Base-by-base conservation (phyloP, 2,329 filamentous ascomycete species). In the Trichoderma sp. region DNA sequence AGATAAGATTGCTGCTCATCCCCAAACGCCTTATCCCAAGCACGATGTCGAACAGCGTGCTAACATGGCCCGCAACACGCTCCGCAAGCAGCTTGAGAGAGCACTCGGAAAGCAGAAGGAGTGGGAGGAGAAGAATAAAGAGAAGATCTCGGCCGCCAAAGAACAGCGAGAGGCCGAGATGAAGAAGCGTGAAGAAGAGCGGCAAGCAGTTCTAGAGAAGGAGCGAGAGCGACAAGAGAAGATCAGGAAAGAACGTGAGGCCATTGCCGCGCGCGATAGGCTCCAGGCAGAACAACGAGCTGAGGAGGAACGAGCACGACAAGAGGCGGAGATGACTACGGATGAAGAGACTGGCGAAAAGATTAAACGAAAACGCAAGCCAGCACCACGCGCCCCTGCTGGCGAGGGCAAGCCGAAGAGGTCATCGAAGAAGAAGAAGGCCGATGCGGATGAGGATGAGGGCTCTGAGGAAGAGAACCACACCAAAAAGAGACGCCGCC, bases 61-160 rank as follows among this genome's bases (percentile, higher is more conserved):
- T 57, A 97, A 93, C 85, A 99, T 99, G 96, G 95, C 94, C 75
- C 91, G 92, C 73, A 97, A 98, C 80, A 99, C 97, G 1, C 93
- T 97, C 83, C 92, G 93, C 75, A 94, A 93, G 77, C 95, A 99
- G 81, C 88, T 99, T 14, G 93, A 97, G 78, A 91, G 94, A 77
- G 92, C 93, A 5, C 89, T 95, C 62, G 91, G 93, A 75, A 92
- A 89, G 75, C 96, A 99, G 80, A 91, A 89, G 74, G 93, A 97
- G 74, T 98, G 97, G 81, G 96, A 99, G 81, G 92, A 94, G 77
- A 94, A 93, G 84, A 98, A 98, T 80, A 93, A 94, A 43, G 90
- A 92, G 77, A 97, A 96, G 81, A 88, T 98, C 3, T 89, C 92
- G 73, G 91, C 94, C 68, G 95, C 96, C 8, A 88, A 93, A 43